phyloP scores from a whole-genome alignment of 768 basidiomycete species.

The Heimioporus sp. region DNA sequence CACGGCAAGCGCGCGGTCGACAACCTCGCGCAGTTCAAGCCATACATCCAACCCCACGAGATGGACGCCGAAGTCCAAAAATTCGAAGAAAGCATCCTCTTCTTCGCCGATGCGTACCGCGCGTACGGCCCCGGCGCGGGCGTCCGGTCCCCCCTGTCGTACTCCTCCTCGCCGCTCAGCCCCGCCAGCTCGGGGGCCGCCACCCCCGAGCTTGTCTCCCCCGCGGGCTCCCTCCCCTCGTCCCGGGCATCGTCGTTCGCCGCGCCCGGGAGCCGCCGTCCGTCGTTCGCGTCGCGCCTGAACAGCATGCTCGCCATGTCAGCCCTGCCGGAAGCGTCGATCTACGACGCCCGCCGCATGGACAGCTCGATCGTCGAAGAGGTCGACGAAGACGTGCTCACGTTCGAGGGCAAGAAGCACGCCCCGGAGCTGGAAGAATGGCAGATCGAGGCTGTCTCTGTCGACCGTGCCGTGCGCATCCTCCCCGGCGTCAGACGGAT shows the following conservation, averaged over 20 bases:
- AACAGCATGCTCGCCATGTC: conserved; percentile 39
- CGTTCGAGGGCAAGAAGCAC: conserved; percentile 32
- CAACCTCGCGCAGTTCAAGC: conserved; percentile 64
- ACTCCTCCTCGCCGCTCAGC: conserved; percentile 8
- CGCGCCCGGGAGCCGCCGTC: conserved; percentile 37
- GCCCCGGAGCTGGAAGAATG: conserved; percentile 45
- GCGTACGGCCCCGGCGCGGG: conserved; percentile 40
- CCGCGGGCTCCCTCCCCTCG: conserved; percentile 37
- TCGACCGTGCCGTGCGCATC: conserved; percentile 66
- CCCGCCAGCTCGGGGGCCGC: conserved; percentile 32
- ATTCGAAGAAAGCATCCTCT: conserved; percentile 66
- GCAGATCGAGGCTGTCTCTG: conserved; percentile 52
- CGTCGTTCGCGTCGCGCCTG: conserved; percentile 45
- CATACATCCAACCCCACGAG: conserved; percentile 50
- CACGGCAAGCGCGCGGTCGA: conserved; percentile 78
- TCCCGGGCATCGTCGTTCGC: conserved; percentile 45
- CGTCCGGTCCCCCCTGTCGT: conserved; percentile 17
- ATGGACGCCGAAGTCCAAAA: conserved; percentile 56
- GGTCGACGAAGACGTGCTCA: conserved; percentile 31
- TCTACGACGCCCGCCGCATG: conserved; percentile 19
- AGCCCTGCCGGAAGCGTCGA: conserved; percentile 29
- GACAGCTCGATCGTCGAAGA: conserved; percentile 34
- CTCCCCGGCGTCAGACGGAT: conserved; percentile 67
- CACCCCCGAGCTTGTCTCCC: conserved; percentile 43
- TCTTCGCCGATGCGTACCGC: conserved; percentile 59